phyloP scores from a whole-genome alignment of 306 rosid genomes.

The Amphicarpaea edgeworthii region DNA sequence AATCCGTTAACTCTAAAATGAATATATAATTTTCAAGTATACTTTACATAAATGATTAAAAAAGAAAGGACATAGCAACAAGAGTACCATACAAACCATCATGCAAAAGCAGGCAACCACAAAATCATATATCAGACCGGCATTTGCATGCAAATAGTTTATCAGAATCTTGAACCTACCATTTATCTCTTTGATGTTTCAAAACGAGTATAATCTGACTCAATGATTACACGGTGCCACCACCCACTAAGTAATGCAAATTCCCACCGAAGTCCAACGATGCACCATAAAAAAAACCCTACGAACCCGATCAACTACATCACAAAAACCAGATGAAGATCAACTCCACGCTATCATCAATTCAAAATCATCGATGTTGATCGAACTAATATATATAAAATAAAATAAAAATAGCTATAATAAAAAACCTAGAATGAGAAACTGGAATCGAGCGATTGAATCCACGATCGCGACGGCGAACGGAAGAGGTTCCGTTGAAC shows the following conservation, averaged over 20 bases:
- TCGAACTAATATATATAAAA: constrained; percentile 27
- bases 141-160: constrained; percentile 34
- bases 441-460: constrained; percentile 38
- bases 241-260: constrained; percentile 37
- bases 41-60: constrained; percentile 18
- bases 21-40: constrained; percentile 32
- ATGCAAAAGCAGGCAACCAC: constrained; percentile 7
- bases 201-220: constrained; percentile 11
- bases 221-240: constrained; percentile 8
- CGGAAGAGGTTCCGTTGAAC: constrained; percentile 25
- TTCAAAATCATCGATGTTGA: constrained; percentile 8
- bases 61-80: neutral
- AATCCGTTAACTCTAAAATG: neutral
- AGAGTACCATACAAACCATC: neutral
- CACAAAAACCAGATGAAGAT: neutral
- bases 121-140: constrained; percentile 12
- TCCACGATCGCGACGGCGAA: constrained; percentile 15
- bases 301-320: constrained; percentile 37
- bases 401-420: neutral
- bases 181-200: constrained; percentile 23
- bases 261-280: neutral
- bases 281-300: constrained; percentile 28
- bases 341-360: neutral
- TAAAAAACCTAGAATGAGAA: constrained; percentile 41
- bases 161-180: constrained; percentile 35